A percentile compares a stretch with the other conserved stretches of the same genome.
These are phyloP conservation scores for Pythium pyrilobum DNA, from an alignment of 352 stramenopile species.

Conservation along the genomic window DNA sequence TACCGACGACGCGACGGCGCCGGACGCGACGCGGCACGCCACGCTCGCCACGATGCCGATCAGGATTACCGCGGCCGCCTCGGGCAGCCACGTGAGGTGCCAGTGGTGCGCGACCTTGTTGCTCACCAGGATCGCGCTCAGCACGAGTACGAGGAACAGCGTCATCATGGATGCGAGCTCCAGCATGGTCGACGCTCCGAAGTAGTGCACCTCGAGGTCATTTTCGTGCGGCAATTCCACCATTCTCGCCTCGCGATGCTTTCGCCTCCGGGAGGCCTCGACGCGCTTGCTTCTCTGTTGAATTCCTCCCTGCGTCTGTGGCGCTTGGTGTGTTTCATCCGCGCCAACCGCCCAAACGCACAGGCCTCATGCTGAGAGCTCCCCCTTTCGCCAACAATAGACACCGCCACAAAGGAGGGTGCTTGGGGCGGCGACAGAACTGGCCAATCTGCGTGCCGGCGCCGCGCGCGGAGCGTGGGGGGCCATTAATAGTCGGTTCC, in stretches of 20 bases:
- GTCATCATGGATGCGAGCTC: constrained; percentile 27
- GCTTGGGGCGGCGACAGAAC: neutral
- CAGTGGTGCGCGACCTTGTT: constrained; percentile 31
- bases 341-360: no score
- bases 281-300: no score
- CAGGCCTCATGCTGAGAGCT: no score
- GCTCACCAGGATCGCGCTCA: constrained; percentile 24
- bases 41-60: constrained; percentile 22
- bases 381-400: no score
- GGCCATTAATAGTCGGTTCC: constrained; percentile 11
- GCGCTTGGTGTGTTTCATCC: no score
- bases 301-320: no score
- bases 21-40: constrained; percentile 17
- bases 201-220: constrained; percentile 19
- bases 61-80: constrained; percentile 25
- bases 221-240: constrained; percentile 21
- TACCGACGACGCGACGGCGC: constrained; percentile 26
- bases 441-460: neutral
- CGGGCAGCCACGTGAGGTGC: constrained; percentile 21
- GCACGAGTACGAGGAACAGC: constrained; percentile 23
- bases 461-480: neutral
- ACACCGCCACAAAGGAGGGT: no score
- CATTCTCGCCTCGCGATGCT: constrained; percentile 5
- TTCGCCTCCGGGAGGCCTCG: neutral
- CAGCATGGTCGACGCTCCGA: constrained; percentile 21